Base-by-base conservation (phyloP, 2,329 filamentous ascomycete species). In the Neofusicoccum parvum region DNA sequence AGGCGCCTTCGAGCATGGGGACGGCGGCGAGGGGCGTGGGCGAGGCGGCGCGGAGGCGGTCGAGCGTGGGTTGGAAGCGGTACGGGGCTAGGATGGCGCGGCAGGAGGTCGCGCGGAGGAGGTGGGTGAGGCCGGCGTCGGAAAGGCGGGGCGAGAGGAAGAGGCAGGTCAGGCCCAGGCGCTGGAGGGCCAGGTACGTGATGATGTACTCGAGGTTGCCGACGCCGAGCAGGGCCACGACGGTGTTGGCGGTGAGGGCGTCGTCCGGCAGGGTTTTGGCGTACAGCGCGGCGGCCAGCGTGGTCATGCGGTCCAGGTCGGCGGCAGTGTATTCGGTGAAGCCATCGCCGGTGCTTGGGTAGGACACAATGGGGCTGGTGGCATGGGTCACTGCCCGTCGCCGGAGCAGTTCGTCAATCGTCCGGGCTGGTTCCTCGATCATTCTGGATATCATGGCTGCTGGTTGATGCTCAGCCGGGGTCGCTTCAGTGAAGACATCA, bases 121-220 rank as follows among this genome's bases (percentile, higher is more conserved):
- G 72, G 23, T 78, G 79, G 14, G 79, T 72, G 66, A 85, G 83
- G 4, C 85, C 86, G 60, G 81, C 79, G 1, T 79, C 76, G 2
- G 84, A 79, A 3, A 87, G 78, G 11, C 86, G 76, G 2, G 83
- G 85, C 0, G 85, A 87, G 2, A 88, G 76, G 41, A 87, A 80
- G 1, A 88, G 74, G 2, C 81, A 78, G 0, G 84, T 82, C 74
- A 85, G 84, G 11, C 86, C 86, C 7, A 88, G 75, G 66, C 84
- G 82, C 39, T 80, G 81, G 56, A 88, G 70, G 0, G 84, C 86
- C 48, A 87, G 78, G 48, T 84, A 76, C 3, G 83, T 82, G 37
- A 87, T 75, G 37, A 87, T 77, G 67, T 86, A 86, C 62, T 86
- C 82, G 6, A 88, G 75, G 67, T 83, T 82, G 1, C 85, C 86